Conservation (phyloP, 1,284 basidiomycete genomes). For the Pseudozyma tsukubaensis region DNA sequence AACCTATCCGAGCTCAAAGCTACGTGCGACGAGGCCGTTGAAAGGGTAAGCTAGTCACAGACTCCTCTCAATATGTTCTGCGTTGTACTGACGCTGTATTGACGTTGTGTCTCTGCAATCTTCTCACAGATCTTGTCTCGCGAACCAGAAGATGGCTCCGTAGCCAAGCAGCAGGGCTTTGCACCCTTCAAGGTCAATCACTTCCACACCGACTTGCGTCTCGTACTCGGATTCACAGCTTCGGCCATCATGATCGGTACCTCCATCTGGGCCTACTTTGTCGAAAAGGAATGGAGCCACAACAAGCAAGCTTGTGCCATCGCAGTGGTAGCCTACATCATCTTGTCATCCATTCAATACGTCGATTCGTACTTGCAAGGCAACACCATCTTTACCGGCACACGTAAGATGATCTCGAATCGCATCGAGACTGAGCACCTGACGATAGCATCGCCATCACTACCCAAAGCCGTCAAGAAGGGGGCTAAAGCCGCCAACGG, state of each 20-base stretch:
- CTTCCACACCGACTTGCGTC: slow-evolving; percentile 55
- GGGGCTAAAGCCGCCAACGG: slow-evolving; percentile 29
- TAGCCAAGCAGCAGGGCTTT: slow-evolving; percentile 25
- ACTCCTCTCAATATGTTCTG: no score
- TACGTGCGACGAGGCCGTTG: slow-evolving; percentile 64
- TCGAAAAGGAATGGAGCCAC: slow-evolving; percentile 64
- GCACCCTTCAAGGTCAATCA: slow-evolving; percentile 61
- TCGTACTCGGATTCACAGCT: slow-evolving; percentile 53
- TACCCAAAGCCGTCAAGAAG: slow-evolving; percentile 44
- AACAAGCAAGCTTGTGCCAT: slow-evolving; percentile 54
- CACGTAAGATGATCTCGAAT: slow-evolving; percentile 52
- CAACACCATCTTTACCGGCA: slow-evolving; percentile 59
- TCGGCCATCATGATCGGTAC: slow-evolving; percentile 63
- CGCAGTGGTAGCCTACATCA: slow-evolving; percentile 53
- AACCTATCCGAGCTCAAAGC: slow-evolving; percentile 60
- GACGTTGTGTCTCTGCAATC: background rate
- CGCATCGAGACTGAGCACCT: slow-evolving; percentile 58
- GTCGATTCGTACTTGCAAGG: slow-evolving; percentile 55
- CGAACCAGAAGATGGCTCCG: slow-evolving; percentile 27
- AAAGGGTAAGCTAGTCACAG: slow-evolving; percentile 37
- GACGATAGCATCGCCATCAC: slow-evolving; percentile 46
- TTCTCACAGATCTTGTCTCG: slow-evolving; percentile 28
- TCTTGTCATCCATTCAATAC: slow-evolving; percentile 43
- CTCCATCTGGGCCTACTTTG: slow-evolving; percentile 57
- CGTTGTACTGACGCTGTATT: background rate